Evolutionary conservation across 1,139 yeast species (phyloP).

Genomic region (Diutina ranongensis): DNA sequence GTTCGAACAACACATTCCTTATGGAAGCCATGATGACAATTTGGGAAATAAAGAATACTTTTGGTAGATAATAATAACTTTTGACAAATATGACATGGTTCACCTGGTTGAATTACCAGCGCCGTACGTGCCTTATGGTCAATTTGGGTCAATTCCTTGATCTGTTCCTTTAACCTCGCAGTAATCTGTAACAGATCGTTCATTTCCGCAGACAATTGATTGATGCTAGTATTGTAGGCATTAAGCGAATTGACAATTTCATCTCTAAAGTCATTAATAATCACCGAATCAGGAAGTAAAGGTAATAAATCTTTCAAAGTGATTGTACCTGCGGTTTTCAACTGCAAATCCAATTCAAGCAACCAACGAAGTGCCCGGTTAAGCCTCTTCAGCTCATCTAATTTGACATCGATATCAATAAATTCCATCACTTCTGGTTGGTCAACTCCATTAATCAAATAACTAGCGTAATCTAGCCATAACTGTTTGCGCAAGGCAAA

Average conservation of each 20-base stretch:
- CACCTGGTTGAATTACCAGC: conserved; percentile 67
- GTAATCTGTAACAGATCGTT: conserved; percentile 59
- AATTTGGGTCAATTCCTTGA: conserved; percentile 34
- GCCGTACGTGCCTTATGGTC: conserved; percentile 26
- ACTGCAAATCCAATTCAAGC: background rate
- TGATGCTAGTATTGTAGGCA: conserved; percentile 54
- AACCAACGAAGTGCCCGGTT: background rate
- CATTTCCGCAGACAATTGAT: conserved; percentile 61
- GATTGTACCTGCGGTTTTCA: conserved; percentile 14
- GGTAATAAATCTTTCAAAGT: conserved; percentile 77
- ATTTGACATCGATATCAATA: background rate
- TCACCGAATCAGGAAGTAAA: conserved; percentile 70
- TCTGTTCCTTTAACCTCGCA: conserved; percentile 47
- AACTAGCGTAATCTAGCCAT: conserved; percentile 62
- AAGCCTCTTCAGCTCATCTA: background rate
- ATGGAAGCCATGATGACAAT: conserved; percentile 82
- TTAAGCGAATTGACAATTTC: conserved; percentile 75
- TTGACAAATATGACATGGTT: conserved; percentile 64
- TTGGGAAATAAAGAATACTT: conserved; percentile 71
- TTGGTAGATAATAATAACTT: conserved; percentile 51
- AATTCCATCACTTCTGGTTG: conserved; percentile 16
- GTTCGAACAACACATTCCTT: conserved; percentile 68
- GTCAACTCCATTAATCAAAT: conserved; percentile 35
- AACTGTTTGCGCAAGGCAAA: conserved; percentile 49
- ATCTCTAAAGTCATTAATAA: conserved; percentile 73